Conservation (phyloP, 176 grass and related monocot species). For the Carex parvula region DNA sequence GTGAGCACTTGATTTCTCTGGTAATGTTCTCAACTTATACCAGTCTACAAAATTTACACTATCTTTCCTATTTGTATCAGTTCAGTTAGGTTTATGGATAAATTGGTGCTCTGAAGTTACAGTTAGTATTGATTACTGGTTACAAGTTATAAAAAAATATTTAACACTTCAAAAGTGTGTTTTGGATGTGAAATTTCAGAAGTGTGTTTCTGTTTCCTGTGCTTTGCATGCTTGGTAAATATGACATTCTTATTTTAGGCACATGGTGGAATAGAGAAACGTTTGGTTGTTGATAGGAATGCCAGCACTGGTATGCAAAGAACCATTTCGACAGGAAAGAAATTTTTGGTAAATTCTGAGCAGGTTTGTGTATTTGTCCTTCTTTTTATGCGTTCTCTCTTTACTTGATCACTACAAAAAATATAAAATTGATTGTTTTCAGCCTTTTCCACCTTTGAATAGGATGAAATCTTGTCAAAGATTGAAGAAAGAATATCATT, state of each 20-base stretch:
- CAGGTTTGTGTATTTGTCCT: constrained; percentile 34
- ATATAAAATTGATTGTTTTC: constrained; percentile 22
- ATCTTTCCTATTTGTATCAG: background rate
- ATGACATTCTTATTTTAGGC: constrained; percentile 40
- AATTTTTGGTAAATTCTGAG: constrained; percentile 35
- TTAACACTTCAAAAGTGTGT: background rate
- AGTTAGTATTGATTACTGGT: background rate
- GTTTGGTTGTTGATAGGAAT: constrained; percentile 32
- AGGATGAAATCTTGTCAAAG: constrained; percentile 57
- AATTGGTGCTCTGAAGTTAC: background rate
- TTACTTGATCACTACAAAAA: constrained; percentile 7
- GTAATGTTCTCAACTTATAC: constrained; percentile 42
- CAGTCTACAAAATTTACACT: background rate
- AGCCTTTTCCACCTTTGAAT: constrained; percentile 27
- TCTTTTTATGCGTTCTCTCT: background rate
- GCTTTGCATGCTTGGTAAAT: background rate
- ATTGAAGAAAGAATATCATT: constrained; percentile 84
- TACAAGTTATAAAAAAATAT: background rate
- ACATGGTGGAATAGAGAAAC: constrained; percentile 36
- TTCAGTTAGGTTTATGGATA: background rate
- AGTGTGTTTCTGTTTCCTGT: constrained; percentile 11
- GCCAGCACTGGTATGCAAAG: constrained; percentile 34
- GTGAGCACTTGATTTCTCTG: constrained; percentile 63
- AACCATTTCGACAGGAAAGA: constrained; percentile 17
- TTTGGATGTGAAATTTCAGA: background rate